phyloP scores from a whole-genome alignment of 306 rosid species.

The Malus asiatica region DNA sequence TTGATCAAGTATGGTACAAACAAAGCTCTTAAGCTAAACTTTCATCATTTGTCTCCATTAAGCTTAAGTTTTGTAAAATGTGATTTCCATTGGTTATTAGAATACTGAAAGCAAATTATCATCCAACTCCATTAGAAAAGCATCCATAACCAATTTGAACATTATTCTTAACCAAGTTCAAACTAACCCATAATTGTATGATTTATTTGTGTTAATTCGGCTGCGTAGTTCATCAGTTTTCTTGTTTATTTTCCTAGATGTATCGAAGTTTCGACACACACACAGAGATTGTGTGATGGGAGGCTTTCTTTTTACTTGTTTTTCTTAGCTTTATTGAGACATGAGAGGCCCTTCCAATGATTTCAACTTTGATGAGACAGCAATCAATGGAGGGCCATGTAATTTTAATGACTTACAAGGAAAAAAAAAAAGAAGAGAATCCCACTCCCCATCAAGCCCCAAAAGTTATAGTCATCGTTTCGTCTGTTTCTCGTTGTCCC shows the following conservation, averaged over 20 bases:
- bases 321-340: not conserved
- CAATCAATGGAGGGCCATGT: not conserved
- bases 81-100: too few relatives aligned
- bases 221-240: not conserved
- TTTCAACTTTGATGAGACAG: not conserved
- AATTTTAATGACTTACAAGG: not conserved
- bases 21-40: too few relatives aligned
- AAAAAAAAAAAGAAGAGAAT: too few relatives aligned
- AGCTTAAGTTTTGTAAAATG: too few relatives aligned
- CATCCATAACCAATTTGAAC: too few relatives aligned
- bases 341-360: not conserved
- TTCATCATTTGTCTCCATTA: too few relatives aligned
- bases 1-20: too few relatives aligned
- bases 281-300: not conserved
- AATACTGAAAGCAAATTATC: too few relatives aligned
- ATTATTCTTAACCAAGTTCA: not conserved
- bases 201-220: not conserved
- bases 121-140: too few relatives aligned
- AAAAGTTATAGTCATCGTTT: not conserved
- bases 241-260: not conserved
- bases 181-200: not conserved
- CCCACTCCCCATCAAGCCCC: not conserved
- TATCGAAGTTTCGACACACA: not conserved
- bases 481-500: slow-evolving; percentile 25
- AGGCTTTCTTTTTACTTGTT: not conserved